phyloP scores from a whole-genome alignment of 2,329 filamentous ascomycete species.

The Penicillium sp. region DNA sequence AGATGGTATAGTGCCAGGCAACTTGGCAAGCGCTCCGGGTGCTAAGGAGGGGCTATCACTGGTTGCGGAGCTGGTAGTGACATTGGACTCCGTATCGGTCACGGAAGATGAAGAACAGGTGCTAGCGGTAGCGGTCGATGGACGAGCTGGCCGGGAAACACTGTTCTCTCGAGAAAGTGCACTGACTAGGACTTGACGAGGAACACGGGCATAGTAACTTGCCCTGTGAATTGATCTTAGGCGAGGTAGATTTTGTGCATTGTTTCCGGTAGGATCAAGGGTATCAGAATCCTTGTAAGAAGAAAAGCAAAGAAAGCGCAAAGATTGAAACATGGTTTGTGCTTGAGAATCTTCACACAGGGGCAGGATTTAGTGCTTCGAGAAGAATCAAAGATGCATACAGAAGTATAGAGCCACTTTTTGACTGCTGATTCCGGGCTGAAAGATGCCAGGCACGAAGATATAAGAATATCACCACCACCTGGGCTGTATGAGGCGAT shows the following conservation, averaged over 20 bases:
- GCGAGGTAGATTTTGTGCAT: conserved; percentile 3
- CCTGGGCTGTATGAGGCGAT: neutral
- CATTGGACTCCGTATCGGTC: conserved; percentile 16
- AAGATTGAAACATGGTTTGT: conserved; percentile 1
- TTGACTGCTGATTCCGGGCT: neutral
- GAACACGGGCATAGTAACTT: conserved; percentile 1
- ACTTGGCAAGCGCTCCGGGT: conserved; percentile 10
- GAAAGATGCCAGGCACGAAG: neutral
- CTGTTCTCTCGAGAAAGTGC: neutral
- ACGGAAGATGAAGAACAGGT: conserved; percentile 7
- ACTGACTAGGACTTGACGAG: neutral
- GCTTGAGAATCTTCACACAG: neutral
- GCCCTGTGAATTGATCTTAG: conserved; percentile 7
- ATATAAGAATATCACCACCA: neutral
- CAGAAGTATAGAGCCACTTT: neutral
- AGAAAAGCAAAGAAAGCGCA: conserved; percentile 22
- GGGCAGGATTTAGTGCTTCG: neutral
- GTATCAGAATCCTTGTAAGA: conserved; percentile 1
- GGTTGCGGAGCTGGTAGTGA: conserved; percentile 13
- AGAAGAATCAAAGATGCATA: neutral
- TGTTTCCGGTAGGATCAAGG: neutral
- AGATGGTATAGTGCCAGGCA: neutral
- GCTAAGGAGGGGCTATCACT: conserved; percentile 11
- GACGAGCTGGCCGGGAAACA: neutral
- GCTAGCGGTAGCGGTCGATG: conserved; percentile 8